Evolutionary conservation across 2,329 filamentous ascomycete genomes (phyloP).

Genomic region (Exophiala oligosperma): DNA sequence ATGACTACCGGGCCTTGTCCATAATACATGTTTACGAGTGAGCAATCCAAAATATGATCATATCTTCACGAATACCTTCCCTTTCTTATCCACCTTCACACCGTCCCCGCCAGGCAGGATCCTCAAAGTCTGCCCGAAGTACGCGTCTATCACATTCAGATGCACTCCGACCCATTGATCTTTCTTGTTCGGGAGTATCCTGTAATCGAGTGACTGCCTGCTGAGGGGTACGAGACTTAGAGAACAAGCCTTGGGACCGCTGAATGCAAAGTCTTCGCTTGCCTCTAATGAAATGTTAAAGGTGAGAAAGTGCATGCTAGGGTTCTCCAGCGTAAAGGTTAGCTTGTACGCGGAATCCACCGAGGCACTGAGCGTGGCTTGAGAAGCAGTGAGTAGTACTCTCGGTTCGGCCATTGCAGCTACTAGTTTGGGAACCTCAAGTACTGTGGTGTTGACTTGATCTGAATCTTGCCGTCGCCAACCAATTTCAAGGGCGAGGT

Average conservation of each 20-base stretch:
- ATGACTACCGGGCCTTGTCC: no score
- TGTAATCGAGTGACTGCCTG: slow-evolving; percentile 70
- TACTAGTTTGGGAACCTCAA: slow-evolving; percentile 77
- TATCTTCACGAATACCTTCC: slow-evolving; percentile 24
- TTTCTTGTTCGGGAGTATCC: slow-evolving; percentile 64
- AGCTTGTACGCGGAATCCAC: slow-evolving; percentile 16
- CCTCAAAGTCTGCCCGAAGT: slow-evolving; percentile 87
- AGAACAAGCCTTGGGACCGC: slow-evolving; percentile 77
- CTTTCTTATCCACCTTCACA: slow-evolving; percentile 56
- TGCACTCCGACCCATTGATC: slow-evolving; percentile 67
- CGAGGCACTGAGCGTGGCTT: neutral
- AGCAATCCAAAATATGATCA: neutral
- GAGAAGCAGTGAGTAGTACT: slow-evolving; percentile 55
- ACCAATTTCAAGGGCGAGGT: slow-evolving; percentile 70
- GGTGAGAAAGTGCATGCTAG: slow-evolving; percentile 89
- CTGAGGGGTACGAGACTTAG: slow-evolving; percentile 82
- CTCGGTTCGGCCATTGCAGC: slow-evolving; percentile 83
- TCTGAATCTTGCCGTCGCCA: slow-evolving; percentile 64
- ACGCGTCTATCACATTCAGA: slow-evolving; percentile 79
- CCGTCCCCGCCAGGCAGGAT: slow-evolving; percentile 73
- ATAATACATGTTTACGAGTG: no score
- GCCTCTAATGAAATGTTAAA: slow-evolving; percentile 93
- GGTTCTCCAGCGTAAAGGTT: slow-evolving; percentile 80
- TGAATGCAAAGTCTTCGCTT: slow-evolving; percentile 89
- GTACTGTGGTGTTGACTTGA: slow-evolving; percentile 62